Evolutionary conservation across 495 filamentous ascomycete genomes (phyloP), one percentile per base, ranked within the genome.

Genomic region (Durotheca rogersii): DNA sequence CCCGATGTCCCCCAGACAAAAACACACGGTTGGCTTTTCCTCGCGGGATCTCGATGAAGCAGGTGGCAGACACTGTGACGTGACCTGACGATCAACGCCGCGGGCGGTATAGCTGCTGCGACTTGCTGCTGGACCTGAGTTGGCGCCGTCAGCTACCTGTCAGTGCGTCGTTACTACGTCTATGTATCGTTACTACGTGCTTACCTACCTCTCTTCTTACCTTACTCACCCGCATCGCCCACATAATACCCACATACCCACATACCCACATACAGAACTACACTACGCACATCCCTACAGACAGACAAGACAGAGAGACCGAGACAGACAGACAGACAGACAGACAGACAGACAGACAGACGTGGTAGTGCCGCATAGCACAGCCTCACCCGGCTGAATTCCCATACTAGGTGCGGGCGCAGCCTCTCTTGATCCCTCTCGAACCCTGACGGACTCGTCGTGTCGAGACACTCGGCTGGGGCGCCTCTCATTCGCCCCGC

Each of bases 21-120:
- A 53, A 53, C 19, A 53, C 41, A 53, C 45, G 51, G 36, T 43
- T 41, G 31, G 45, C 49, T 53, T n/a, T n/a, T 53, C 50, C 44
- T 50, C 41, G 50, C 46, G 36, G 35, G 44, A 32, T 46, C 9
- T 7, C 18, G 29, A 48, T 53, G 45, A 17, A 59, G 56, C 50
- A 59, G 56, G 56, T 59, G 56, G n/a, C n/a, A n/a, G n/a, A 59
- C 56, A 59, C 56, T 53, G 56, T 47, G 40, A 51, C 49, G 56
- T 47, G 40, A 51, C 49, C 49, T 53, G 50, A 49, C 48, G 56
- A 59, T 53, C 56, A 27, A 4, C 23, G 23, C 23, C 9, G 9
- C 9, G 23, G n/a, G n/a, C n/a, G n/a, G n/a, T n/a, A n/a, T n/a
- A n/a, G n/a, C n/a, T n/a, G n/a, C n/a, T n/a, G n/a, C n/a, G n/a